phyloP scores from a whole-genome alignment of 2,329 filamentous ascomycete genomes.

The Aschersonia sp. region DNA sequence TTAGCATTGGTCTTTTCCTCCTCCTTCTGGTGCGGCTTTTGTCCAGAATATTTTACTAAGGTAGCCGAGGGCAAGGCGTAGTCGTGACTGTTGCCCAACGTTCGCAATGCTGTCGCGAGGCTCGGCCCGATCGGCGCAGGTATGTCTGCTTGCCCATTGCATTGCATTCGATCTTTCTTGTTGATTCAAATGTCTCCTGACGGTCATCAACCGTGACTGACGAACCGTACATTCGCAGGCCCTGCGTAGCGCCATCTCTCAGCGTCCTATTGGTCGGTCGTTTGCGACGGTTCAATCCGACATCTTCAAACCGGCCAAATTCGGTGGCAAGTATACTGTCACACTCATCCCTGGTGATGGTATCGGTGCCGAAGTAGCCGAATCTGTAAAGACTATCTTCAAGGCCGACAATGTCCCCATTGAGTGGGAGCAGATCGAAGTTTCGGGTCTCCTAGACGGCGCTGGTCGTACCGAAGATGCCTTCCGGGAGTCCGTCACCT shows the following conservation, averaged over 20 bases:
- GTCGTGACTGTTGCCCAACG: no score
- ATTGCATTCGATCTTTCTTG: conserved; percentile 1
- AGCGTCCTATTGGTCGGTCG: conserved; percentile 32
- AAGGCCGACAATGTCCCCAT: conserved; percentile 98
- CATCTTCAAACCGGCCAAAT: conserved; percentile 98
- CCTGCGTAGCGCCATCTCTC: conserved; percentile 22
- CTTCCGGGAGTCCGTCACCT: conserved; percentile 90
- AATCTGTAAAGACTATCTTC: conserved; percentile 98
- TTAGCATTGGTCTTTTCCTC: no score
- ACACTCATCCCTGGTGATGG: conserved; percentile 97
- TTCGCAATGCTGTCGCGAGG: conserved; percentile 43
- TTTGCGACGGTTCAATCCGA: conserved; percentile 82
- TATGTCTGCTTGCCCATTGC: conserved; percentile 19
- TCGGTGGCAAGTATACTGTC: conserved; percentile 97
- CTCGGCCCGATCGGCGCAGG: conserved; percentile 42
- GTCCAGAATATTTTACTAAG: no score
- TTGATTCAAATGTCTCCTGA: not conserved
- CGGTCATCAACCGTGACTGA: not conserved
- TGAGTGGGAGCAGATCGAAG: conserved; percentile 97
- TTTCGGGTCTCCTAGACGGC: conserved; percentile 73
- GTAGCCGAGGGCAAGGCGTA: no score
- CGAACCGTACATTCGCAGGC: not conserved
- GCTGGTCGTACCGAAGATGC: conserved; percentile 79
- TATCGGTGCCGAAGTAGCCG: conserved; percentile 94
- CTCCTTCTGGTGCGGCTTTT: no score